Percentiles rank a stretch among this genome's conserved stretches.
phyloP scores from a whole-genome alignment of 2,329 filamentous ascomycete species.

The Claviceps quebecensis region DNA sequence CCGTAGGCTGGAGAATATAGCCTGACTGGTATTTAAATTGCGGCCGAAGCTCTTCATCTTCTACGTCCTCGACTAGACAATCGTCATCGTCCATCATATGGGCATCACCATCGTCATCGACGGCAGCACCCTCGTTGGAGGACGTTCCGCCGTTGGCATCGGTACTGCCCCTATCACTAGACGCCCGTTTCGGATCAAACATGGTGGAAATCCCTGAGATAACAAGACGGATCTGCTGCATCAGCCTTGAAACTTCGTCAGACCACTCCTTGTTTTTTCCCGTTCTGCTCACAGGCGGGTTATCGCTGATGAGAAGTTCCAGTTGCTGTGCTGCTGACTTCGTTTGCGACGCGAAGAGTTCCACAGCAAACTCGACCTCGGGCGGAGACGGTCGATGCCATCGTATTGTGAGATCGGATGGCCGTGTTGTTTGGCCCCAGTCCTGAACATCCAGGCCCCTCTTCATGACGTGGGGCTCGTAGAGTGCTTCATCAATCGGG shows the following conservation, averaged over 20 bases:
- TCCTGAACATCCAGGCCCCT: slow-evolving; percentile 61
- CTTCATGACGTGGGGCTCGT: slow-evolving; percentile 61
- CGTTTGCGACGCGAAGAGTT: slow-evolving; percentile 76
- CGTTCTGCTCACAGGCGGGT: slow-evolving; percentile 72
- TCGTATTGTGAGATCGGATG: slow-evolving; percentile 64
- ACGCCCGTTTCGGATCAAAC: slow-evolving; percentile 67
- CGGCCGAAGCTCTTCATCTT: slow-evolving; percentile 71
- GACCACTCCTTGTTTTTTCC: slow-evolving; percentile 99
- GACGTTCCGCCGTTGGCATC: slow-evolving; percentile 21
- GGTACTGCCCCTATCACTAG: slow-evolving; percentile 34
- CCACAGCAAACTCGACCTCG: slow-evolving; percentile 79
- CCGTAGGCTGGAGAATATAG: slow-evolving; percentile 50
- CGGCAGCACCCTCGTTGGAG: slow-evolving; percentile 15
- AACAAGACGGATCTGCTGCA: slow-evolving; percentile 77
- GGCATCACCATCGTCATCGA: slow-evolving; percentile 41
- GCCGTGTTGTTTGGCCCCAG: slow-evolving; percentile 70
- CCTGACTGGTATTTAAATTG: slow-evolving; percentile 83
- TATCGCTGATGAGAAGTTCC: slow-evolving; percentile 64
- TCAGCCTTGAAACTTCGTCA: slow-evolving; percentile 81
- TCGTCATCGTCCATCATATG: slow-evolving; percentile 32
- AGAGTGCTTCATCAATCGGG: slow-evolving; percentile 76
- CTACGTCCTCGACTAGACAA: slow-evolving; percentile 49
- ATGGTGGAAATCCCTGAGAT: slow-evolving; percentile 80
- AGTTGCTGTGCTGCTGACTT: slow-evolving; percentile 62
- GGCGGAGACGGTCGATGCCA: slow-evolving; percentile 77